Conservation (phyloP, 2,329 filamentous ascomycete genomes). For the Cladorrhinum sp. region DNA sequence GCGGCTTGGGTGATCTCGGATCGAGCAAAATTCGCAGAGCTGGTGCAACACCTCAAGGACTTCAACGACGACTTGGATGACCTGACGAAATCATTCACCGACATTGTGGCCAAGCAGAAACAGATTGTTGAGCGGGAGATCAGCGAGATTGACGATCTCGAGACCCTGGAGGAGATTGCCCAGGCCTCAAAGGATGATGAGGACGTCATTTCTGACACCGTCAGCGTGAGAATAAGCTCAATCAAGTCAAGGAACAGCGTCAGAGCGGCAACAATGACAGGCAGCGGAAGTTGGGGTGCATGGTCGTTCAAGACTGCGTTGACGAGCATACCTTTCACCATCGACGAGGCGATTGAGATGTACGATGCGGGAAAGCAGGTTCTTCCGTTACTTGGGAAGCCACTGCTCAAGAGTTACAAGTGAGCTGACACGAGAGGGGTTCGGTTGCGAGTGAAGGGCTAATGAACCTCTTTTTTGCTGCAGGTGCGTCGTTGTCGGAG, state of each 20-base stretch:
- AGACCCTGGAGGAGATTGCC: neutral
- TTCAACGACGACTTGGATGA: neutral
- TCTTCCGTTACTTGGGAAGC: neutral
- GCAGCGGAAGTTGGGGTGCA: neutral
- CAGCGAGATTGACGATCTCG: neutral
- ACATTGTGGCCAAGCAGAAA: neutral
- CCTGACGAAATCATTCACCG: neutral
- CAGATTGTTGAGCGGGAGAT: conserved; percentile 1
- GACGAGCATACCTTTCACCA: neutral
- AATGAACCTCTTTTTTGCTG: neutral
- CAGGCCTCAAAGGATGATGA: neutral
- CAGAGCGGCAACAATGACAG: neutral
- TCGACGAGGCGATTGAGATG: neutral
- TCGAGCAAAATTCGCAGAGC: neutral
- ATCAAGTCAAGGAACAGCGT: neutral
- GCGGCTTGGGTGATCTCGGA: neutral
- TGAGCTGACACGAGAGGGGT: neutral
- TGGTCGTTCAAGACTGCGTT: neutral
- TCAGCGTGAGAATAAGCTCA: neutral
- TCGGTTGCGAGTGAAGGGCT: neutral
- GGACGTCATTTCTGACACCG: neutral
- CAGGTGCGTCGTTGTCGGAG: neutral
- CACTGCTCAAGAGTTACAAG: neutral
- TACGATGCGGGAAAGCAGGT: neutral
- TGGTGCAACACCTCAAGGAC: neutral